Conservation (phyloP, 2,329 filamentous ascomycete species). For the Fusarium sp. region DNA sequence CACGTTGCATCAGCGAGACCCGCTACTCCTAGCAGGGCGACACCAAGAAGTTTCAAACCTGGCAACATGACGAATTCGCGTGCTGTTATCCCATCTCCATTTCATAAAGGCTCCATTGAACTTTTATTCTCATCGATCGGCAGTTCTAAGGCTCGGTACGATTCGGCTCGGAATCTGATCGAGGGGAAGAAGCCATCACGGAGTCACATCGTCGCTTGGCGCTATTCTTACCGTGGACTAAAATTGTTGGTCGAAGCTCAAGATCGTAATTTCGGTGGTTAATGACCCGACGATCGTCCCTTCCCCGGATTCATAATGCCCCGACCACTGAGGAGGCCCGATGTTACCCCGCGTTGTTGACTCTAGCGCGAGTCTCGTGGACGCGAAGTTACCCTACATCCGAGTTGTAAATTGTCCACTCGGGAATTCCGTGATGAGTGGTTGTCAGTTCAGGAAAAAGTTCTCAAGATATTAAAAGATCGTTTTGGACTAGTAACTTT, state of each 20-base stretch:
- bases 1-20: not conserved
- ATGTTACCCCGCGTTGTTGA: not conserved
- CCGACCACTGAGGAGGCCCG: not conserved
- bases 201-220: not conserved
- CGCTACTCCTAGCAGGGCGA: not conserved
- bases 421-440: not conserved
- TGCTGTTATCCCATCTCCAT: accelerated
- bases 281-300: not conserved
- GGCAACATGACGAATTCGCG: not conserved
- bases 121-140: not conserved
- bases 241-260: not conserved
- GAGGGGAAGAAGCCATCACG: not conserved
- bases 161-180: not conserved
- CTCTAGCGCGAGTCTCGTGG: not conserved
- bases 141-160: not conserved
- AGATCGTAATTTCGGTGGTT: not conserved
- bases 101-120: not conserved
- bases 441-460: not conserved
- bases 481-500: not conserved
- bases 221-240: not conserved
- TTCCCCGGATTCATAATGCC: not conserved
- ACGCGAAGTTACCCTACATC: not conserved
- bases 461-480: accelerated
- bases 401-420: too few relatives aligned
- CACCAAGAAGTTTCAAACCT: not conserved